Base-by-base conservation (phyloP, 441 rosid genomes). In the Euphorbia schlechtendalii region DNA sequence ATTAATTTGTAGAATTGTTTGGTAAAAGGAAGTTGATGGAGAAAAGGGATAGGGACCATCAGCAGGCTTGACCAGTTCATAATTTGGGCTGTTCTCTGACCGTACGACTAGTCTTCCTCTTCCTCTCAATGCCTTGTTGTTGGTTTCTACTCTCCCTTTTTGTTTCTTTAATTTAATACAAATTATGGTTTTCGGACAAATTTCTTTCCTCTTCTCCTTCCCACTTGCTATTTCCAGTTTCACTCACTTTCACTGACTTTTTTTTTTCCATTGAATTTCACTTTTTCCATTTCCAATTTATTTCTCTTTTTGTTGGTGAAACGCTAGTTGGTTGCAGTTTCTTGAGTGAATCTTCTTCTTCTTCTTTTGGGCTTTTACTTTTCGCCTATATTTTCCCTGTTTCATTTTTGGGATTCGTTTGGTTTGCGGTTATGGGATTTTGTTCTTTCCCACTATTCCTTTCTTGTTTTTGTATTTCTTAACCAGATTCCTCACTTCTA, bases 391-490 rank as follows among this genome's bases (percentile, higher is more conserved):
- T n/a, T n/a, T n/a, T n/a, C n/a, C n/a, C n/a, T n/a, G n/a, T n/a
- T n/a, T n/a, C n/a, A n/a, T n/a, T n/a, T n/a, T n/a, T n/a, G n/a
- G n/a, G n/a, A n/a, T n/a, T n/a, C n/a, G n/a, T n/a, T n/a, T n/a
- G n/a, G n/a, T n/a, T n/a, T n/a, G n/a, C n/a, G n/a, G n/a, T n/a
- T n/a, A n/a, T n/a, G n/a, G n/a, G n/a, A n/a, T n/a, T 38, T n/a
- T n/a, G n/a, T n/a, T 45, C 36, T 15, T 40, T 40, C 58, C 56
- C 12, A 60, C 67, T 48, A 79, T 64, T 70, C n/a, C 66, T 81
- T 79, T 74, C 81, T 74, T 67, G 73, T 49, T 67, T n/a, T 66
- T 57, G 59, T 10, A 21, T 54, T 64, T 59, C 68, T 60, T 67
- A 40, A 14, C 46, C 46, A 61, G 60, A 57, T 68, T 70, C 65